Evolutionary conservation across 2,329 filamentous ascomycete species (phyloP).

Genomic region (Trichocomaceae sp.): DNA sequence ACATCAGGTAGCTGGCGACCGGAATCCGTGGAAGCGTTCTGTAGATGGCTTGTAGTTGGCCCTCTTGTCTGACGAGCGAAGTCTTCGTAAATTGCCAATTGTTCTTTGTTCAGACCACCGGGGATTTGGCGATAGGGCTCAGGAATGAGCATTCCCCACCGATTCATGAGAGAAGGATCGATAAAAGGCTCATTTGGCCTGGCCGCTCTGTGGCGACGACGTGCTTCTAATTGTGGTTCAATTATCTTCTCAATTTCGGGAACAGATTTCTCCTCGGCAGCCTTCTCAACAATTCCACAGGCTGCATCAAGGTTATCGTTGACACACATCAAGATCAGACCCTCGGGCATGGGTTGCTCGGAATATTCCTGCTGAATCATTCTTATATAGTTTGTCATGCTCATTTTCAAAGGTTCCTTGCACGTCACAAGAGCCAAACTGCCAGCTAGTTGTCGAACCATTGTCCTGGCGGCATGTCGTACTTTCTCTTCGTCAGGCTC

Average conservation of each 20-base stretch:
- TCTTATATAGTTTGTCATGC: constrained; percentile 97
- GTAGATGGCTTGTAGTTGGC: constrained; percentile 48
- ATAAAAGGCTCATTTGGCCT: constrained; percentile 79
- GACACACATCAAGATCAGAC: constrained; percentile 95
- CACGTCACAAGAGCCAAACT: constrained; percentile 95
- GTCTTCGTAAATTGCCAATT: constrained; percentile 93
- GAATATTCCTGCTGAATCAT: constrained; percentile 62
- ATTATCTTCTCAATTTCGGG: constrained; percentile 95
- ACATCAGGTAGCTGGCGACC: constrained; percentile 57
- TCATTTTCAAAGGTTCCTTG: constrained; percentile 91
- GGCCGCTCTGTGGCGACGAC: constrained; percentile 66
- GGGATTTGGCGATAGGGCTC: constrained; percentile 85
- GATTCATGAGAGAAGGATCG: constrained; percentile 65
- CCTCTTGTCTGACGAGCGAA: constrained; percentile 80
- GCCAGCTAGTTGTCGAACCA: constrained; percentile 91
- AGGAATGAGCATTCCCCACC: constrained; percentile 90
- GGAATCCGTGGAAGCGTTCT: constrained; percentile 52
- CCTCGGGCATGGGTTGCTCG: constrained; percentile 75
- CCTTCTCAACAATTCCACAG: constrained; percentile 89
- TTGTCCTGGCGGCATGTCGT: constrained; percentile 77
- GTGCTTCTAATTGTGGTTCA: constrained; percentile 68
- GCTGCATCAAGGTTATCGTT: constrained; percentile 95
- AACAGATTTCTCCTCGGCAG: constrained; percentile 85
- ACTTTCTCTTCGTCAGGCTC: constrained; percentile 85
- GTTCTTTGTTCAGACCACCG: constrained; percentile 77